phyloP scores from a whole-genome alignment of 495 filamentous ascomycete species.

The Penicillium daleae region DNA sequence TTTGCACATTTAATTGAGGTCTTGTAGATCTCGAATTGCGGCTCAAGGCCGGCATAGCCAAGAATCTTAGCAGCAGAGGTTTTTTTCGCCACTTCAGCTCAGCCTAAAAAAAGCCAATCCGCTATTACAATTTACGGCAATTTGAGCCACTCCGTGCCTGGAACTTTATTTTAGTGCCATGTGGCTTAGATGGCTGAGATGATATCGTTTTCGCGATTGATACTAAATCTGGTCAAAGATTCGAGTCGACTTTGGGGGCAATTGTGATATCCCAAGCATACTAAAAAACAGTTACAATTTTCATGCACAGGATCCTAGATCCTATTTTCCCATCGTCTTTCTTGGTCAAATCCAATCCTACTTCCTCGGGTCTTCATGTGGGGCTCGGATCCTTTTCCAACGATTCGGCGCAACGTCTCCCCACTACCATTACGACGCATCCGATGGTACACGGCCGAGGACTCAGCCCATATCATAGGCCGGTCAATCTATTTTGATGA shows the following conservation, averaged over 20 bases:
- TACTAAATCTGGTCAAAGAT: background rate
- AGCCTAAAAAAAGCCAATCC: slow-evolving; percentile 1
- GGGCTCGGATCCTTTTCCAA: background rate
- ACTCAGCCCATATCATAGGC: background rate
- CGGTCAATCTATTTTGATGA: background rate
- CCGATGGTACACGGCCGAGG: background rate
- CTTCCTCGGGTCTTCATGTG: background rate
- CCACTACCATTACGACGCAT: slow-evolving; percentile 11
- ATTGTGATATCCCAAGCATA: background rate
- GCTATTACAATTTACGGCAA: background rate
- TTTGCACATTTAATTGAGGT: background rate
- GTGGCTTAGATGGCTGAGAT: slow-evolving; percentile 1
- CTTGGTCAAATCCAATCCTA: background rate
- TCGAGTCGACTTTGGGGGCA: background rate
- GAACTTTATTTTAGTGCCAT: slow-evolving; percentile 15
- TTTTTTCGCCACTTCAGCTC: slow-evolving; percentile 1
- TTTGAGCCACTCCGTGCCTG: slow-evolving; percentile 7
- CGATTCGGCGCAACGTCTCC: background rate
- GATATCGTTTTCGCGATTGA: slow-evolving; percentile 4
- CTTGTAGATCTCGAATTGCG: background rate
- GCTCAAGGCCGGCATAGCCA: background rate
- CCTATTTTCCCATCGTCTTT: background rate
- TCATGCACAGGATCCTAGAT: background rate
- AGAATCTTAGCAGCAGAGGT: background rate
- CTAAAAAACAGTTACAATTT: background rate